Conservation (phyloP, 805 yeast genomes). For the Schwanniomyces sp. region DNA sequence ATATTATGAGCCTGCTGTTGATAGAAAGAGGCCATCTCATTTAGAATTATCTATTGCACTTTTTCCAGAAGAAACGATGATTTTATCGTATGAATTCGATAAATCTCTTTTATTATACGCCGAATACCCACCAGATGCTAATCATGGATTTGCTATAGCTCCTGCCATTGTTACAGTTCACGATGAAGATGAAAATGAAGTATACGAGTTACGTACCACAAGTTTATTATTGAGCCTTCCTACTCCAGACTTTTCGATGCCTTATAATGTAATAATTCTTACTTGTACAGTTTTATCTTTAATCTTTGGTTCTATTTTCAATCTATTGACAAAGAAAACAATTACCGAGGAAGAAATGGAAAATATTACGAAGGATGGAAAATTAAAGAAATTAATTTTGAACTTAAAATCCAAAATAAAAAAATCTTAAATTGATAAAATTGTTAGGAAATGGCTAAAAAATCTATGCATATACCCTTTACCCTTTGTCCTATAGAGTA, state of each 20-base stretch:
- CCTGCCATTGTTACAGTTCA: conserved; percentile 78
- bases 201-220: conserved; percentile 70
- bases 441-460: background rate
- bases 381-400: conserved; percentile 10
- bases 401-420: background rate
- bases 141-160: conserved; percentile 93
- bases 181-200: conserved; percentile 16
- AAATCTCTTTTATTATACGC: conserved; percentile 80
- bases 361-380: conserved; percentile 14
- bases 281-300: conserved; percentile 93
- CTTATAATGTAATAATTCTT: conserved; percentile 91
- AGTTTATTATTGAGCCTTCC: conserved; percentile 86
- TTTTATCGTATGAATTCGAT: conserved; percentile 77
- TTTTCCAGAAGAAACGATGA: conserved; percentile 63
- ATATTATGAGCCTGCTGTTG: conserved; percentile 74
- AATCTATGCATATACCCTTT: background rate
- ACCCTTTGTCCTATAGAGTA: background rate
- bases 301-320: conserved; percentile 84
- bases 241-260: conserved; percentile 98
- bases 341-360: conserved; percentile 68
- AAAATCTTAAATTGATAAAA: background rate
- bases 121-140: conserved; percentile 99
- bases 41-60: conserved; percentile 64
- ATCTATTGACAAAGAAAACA: conserved; percentile 69
- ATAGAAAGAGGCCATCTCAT: conserved; percentile 79